These are phyloP conservation scores for Vitis hybrid DNA, from an alignment of 177 flowering plant genomes.

Conservation along the genomic window DNA sequence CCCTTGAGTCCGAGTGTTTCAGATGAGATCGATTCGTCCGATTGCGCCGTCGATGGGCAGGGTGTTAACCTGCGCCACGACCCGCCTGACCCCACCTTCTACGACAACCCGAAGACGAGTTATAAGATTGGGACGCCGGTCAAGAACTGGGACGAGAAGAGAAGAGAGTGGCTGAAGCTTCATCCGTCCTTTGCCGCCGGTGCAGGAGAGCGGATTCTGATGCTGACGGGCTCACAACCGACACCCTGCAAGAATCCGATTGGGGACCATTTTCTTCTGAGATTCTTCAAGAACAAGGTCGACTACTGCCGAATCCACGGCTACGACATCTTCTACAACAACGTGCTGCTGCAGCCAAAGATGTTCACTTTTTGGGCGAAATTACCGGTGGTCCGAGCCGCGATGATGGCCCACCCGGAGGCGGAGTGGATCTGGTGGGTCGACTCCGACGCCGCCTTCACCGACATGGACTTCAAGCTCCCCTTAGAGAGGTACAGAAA, in stretches of 20 bases:
- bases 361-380: slow-evolving; percentile 78
- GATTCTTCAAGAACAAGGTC: slow-evolving; percentile 86
- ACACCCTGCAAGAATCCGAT: slow-evolving; percentile 60
- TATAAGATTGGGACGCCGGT: slow-evolving; percentile 56
- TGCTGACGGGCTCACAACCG: slow-evolving; percentile 80
- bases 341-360: slow-evolving; percentile 55
- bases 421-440: slow-evolving; percentile 95
- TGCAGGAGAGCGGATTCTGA: slow-evolving; percentile 35
- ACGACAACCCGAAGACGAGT: slow-evolving; percentile 69
- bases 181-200: slow-evolving; percentile 60
- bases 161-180: slow-evolving; percentile 52
- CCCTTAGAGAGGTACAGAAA: slow-evolving; percentile 53
- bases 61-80: slow-evolving; percentile 23
- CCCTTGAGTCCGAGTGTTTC: background rate
- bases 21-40: background rate
- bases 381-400: slow-evolving; percentile 56
- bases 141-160: slow-evolving; percentile 70
- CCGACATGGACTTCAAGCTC: slow-evolving; percentile 81
- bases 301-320: slow-evolving; percentile 86
- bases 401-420: slow-evolving; percentile 86
- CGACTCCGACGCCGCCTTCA: slow-evolving; percentile 77
- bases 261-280: slow-evolving; percentile 72
- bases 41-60: slow-evolving; percentile 5
- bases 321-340: slow-evolving; percentile 76
- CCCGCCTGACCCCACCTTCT: slow-evolving; percentile 45